Evolutionary conservation across 177 flowering plant genomes (phyloP).

Genomic region (Vitis hybrid): DNA sequence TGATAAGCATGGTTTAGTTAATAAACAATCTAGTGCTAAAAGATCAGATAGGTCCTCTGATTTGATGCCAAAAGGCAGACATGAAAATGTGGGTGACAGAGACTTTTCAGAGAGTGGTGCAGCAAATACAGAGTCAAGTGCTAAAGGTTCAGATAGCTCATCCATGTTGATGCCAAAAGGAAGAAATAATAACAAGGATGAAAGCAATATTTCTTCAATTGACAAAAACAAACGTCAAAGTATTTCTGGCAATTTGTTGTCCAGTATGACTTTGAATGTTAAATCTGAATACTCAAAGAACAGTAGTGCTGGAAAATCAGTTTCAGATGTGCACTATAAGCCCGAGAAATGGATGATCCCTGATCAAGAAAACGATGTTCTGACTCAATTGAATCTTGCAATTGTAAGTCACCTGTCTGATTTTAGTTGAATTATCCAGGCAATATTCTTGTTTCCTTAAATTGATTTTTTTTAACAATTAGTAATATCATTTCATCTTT

Average conservation of each 20-base stretch:
- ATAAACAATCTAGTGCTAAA: constrained; percentile 18
- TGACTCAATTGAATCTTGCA: constrained; percentile 85
- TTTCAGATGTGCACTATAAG: constrained; percentile 41
- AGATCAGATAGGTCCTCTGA: constrained; percentile 23
- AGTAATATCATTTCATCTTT: constrained; percentile 1
- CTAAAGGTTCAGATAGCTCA: constrained; percentile 21
- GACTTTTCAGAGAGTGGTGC: constrained; percentile 17
- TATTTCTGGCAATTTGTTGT: constrained; percentile 31
- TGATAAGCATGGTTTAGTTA: constrained; percentile 17
- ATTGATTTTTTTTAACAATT: background rate
- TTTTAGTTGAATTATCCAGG: constrained; percentile 1
- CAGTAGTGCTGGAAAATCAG: constrained; percentile 20
- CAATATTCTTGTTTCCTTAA: background rate
- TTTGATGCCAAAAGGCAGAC: constrained; percentile 16
- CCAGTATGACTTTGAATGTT: constrained; percentile 31
- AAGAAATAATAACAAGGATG: constrained; percentile 22
- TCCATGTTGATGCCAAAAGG: constrained; percentile 16
- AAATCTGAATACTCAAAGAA: constrained; percentile 33
- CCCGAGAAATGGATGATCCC: constrained; percentile 85
- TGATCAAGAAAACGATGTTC: constrained; percentile 36
- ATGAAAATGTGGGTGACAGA: constrained; percentile 20
- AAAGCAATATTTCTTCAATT: constrained; percentile 24
- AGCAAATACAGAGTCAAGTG: constrained; percentile 21
- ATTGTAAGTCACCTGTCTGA: constrained; percentile 52
- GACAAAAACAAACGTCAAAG: constrained; percentile 23